Base-by-base conservation (phyloP, 1,284 basidiomycete genomes). In the Trichosporon coremiiforme region DNA sequence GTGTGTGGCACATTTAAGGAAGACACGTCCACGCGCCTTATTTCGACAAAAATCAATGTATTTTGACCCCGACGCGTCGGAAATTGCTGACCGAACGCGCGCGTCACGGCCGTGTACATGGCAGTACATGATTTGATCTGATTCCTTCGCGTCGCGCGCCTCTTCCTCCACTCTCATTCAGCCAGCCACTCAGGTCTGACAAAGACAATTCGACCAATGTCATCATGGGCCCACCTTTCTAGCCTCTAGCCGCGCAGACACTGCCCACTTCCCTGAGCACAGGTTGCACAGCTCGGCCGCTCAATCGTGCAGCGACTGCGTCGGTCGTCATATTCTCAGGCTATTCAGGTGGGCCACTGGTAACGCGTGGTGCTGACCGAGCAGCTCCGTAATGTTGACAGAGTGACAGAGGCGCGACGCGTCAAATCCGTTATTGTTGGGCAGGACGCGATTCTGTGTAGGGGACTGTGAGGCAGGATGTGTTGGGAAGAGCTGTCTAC, bases 151-250 rank as follows among this genome's bases (percentile, higher is more conserved):
- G 57, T 62, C 57, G 57, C 57, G 29, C 57, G 57, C 57, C 31
- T 10, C 25, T 25, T 25, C 25, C 57, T 62, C 57, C 57, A 62
- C 29, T 33, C 25, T 15, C 31, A 33, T 62, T 62, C 57, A 62
- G 29, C 57, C 57, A 62, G 57, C 57, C 57, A 62, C 57, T 62
- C 57, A 62, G 57, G 57, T 62, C 57, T n/a, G 4, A 15, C 31
- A 29, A 22, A 31, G 57, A 29, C 57, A n/a, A 31, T 25, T 62
- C 25, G 29, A 10, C 57, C 57, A 33, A 62, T 62, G 57, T 62
- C 57, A 62, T 62, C 57, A 62, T 33, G n/a, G 57, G 57, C 57
- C 55, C 31, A 33, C 57, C 15, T 17, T 25, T 35, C 17, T 12
- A 38, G 36, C 36, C 36, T 38, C 41, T 33, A 33, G 17, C 57